Base-by-base conservation (phyloP, 2,329 filamentous ascomycete species). In the Blumeriella jaapii region DNA sequence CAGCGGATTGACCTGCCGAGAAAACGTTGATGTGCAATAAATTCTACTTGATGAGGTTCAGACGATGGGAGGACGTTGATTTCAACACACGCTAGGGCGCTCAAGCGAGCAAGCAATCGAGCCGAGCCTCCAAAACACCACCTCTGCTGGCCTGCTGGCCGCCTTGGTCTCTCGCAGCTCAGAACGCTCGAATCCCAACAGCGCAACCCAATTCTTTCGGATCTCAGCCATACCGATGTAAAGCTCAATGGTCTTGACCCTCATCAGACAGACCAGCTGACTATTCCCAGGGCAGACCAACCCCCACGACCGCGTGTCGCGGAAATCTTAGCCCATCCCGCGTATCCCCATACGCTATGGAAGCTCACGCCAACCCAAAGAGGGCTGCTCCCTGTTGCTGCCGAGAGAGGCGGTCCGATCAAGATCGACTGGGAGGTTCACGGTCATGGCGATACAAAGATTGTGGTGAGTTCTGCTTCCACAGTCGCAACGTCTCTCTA, bases 361-460 rank as follows among this genome's bases (percentile, higher is more conserved):
- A 63, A 71, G 17, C 69, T 93, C 14, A 67, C 75, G 48, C 78
- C 84, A 4, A 67, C 74, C 30, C 63, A 65, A 25, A 65, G 68
- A 31, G 83, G 78, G 4, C 67, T 67, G 27, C 53, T 73, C 5
- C 59, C 71, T 2, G 82, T 83, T 17, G 84, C 79, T n/a, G 63
- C 69, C 36, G 71, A 63, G 23, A 70, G 82, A 49, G 80, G 84
- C 44, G 84, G 82, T 2, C 84, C 83, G 13, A 63, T 93, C 46
- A 69, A 80, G 29, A 74, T 93, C 34, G 67, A 73, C 34, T 93
- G 82, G 68, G 82, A 91, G 58, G 64, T 91, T 30, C 84, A 93
- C 61, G 83, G 85, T 37, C 61, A 68, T 42, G 84, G 83, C 3
- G 71, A 78, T 30, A 66, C 70, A 45, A 81, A 82, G 61, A 61